Evolutionary conservation across 108 stramenopile species (phyloP), one percentile per base, ranked within the genome.

Genomic region (Cylindrotheca fusiformis): DNA sequence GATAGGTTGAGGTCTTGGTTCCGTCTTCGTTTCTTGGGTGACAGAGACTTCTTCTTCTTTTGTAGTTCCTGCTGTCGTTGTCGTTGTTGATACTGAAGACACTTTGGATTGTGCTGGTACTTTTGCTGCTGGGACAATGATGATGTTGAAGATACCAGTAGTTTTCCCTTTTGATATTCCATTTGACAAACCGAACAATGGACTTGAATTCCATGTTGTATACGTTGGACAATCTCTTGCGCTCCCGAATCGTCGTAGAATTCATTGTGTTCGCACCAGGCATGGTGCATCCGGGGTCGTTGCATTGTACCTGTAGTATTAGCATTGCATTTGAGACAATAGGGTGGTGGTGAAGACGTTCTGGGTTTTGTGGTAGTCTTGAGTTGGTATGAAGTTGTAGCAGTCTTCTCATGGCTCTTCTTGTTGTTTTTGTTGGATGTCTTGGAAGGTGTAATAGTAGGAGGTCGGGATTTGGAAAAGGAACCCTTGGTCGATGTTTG

Each of bases 211-310:
- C 82, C 73, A n/a, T 67, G 56, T 32, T 51, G 21, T 19, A 83
- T 65, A 3, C 72, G 68, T 3, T 67, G 55, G 17, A 79, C 41
- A 36, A 72, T 44, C 4, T 76, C 56, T 10, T 71, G 30, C 1
- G 74, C 78, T 30, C 62, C 72, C 26, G 63, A 63, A 4, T 57
- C 60, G 21, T 59, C 30, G 53, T 67, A 74, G 4, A 63, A 53
- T 22, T 65, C 55, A 36, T 69, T 49, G 12, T 48, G 20, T 2
- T 71, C 65, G 47, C 82, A 83, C 71, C 69, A 71, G 0, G 75
- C 51, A 65, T 83, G 82, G 67, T 83, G 82, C 21, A 55, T 32
- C 30, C 48, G 31, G 6, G 56, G 59, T 25, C 25, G 36, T 26
- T 18, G 54, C 14, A 10, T 41, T 6, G 36, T 10, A 6, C 36